These are phyloP conservation scores for Rugonectria rugulosa DNA, from an alignment of 2,329 filamentous ascomycete genomes.

Conservation along the genomic window DNA sequence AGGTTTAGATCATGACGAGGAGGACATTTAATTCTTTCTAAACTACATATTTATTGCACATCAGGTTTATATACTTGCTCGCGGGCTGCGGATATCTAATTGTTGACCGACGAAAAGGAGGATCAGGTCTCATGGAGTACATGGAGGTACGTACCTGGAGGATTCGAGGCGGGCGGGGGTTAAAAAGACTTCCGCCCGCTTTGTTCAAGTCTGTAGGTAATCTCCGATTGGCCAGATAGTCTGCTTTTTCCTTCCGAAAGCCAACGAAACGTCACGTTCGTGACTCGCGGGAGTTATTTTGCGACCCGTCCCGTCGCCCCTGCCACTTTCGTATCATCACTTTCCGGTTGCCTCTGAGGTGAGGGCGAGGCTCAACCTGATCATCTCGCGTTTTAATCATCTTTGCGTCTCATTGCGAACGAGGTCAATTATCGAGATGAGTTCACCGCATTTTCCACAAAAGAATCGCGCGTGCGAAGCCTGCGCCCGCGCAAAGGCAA, in stretches of 20 bases:
- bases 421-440: too few species aligned
- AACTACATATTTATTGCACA: not conserved
- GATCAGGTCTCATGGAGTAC: not conserved
- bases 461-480: not conserved
- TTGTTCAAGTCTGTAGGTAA: not conserved
- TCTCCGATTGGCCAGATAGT: not conserved
- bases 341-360: too few species aligned
- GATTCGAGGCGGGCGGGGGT: not conserved
- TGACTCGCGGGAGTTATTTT: not conserved
- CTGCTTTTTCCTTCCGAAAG: not conserved
- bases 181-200: not conserved
- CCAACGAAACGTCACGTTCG: too few species aligned
- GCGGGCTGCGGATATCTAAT: not conserved
- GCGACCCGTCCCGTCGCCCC: not conserved
- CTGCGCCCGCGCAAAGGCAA: constrained; percentile 1
- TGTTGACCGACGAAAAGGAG: not conserved
- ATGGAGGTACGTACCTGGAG: not conserved
- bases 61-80: not conserved
- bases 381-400: too few species aligned
- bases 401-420: too few species aligned
- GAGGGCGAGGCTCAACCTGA: too few species aligned
- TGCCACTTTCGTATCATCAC: not conserved
- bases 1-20: not conserved
- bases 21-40: not conserved
- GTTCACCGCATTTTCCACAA: not conserved